A percentile compares a stretch with the other conserved stretches of the same genome.
Conservation (phyloP, 331 rosid genomes). For the Phaseolus coccineus region DNA sequence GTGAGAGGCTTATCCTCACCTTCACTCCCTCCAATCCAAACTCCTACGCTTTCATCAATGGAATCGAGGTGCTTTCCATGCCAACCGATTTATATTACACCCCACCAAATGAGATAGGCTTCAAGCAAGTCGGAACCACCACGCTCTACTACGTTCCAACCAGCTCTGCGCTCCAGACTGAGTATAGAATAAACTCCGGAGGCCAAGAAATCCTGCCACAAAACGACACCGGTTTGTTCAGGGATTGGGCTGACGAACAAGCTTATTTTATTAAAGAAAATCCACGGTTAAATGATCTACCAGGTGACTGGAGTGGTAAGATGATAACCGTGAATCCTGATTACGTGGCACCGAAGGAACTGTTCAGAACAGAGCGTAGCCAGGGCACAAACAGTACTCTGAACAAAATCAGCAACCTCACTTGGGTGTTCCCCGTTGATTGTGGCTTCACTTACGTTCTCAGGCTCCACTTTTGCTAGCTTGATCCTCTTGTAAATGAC, state of each 20-base stretch:
- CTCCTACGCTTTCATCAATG: conserved; percentile 66
- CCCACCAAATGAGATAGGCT: fast-evolving
- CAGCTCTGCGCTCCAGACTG: conserved; percentile 39
- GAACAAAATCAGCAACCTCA: conserved; percentile 43
- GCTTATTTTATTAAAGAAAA: conserved; percentile 23
- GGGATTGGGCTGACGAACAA: conserved; percentile 14
- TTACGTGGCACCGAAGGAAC: conserved; percentile 44
- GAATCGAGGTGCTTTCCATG: conserved; percentile 72
- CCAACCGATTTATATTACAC: conserved; percentile 65
- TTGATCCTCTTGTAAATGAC: fast-evolving
- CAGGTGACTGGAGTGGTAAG: not conserved
- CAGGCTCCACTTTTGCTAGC: conserved; percentile 70
- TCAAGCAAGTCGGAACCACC: not conserved
- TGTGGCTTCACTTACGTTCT: conserved; percentile 55
- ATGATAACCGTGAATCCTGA: not conserved
- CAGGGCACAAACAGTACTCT: conserved; percentile 6
- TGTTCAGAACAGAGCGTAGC: conserved; percentile 26
- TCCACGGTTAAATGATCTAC: not conserved
- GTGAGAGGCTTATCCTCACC: conserved; percentile 42
- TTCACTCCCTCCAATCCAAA: conserved; percentile 51
- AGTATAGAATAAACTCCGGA: conserved; percentile 48
- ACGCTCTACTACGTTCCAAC: fast-evolving
- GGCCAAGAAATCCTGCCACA: not conserved
- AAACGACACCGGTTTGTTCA: conserved; percentile 53
- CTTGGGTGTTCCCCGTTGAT: conserved; percentile 63